phyloP scores from a whole-genome alignment of 108 stramenopile species.

The Stephanodiscus triporus region DNA sequence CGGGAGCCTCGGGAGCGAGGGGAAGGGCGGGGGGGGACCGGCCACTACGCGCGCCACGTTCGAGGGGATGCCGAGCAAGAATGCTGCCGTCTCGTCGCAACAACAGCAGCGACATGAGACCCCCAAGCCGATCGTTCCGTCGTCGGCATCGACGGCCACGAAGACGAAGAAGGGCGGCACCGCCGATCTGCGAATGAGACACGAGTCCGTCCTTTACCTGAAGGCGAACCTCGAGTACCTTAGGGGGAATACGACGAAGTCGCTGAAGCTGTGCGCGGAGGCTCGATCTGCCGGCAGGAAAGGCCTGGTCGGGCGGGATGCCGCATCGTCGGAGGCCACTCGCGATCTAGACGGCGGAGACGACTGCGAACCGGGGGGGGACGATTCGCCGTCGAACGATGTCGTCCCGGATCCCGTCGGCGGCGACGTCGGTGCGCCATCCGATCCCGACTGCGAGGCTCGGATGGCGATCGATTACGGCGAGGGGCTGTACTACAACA shows the following conservation, averaged over 20 bases:
- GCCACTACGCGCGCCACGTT: constrained; percentile 36
- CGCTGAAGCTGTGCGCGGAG: constrained; percentile 76
- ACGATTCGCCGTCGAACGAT: background rate
- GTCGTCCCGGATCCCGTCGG: background rate
- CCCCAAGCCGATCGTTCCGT: constrained; percentile 1
- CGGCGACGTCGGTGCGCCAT: background rate
- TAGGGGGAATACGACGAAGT: constrained; percentile 80
- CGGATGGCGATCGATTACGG: constrained; percentile 40
- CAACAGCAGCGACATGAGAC: constrained; percentile 30
- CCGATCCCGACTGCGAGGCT: constrained; percentile 15
- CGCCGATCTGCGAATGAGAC: constrained; percentile 35
- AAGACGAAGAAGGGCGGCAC: constrained; percentile 26
- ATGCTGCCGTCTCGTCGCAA: background rate
- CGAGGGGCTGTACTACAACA: constrained; percentile 78
- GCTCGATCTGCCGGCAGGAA: constrained; percentile 51
- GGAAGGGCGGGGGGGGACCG: constrained; percentile 5
- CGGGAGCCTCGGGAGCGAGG: constrained; percentile 1
- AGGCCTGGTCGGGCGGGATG: constrained; percentile 1
- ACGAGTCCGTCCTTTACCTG: constrained; percentile 71
- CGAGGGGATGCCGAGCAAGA: constrained; percentile 38
- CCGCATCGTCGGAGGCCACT: background rate
- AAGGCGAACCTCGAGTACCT: constrained; percentile 85
- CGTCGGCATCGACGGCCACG: background rate
- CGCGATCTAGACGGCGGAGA: background rate
- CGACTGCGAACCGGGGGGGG: constrained; percentile 1